Base-by-base conservation (phyloP, 305 asterid species). In the Coffea humblotiana region DNA sequence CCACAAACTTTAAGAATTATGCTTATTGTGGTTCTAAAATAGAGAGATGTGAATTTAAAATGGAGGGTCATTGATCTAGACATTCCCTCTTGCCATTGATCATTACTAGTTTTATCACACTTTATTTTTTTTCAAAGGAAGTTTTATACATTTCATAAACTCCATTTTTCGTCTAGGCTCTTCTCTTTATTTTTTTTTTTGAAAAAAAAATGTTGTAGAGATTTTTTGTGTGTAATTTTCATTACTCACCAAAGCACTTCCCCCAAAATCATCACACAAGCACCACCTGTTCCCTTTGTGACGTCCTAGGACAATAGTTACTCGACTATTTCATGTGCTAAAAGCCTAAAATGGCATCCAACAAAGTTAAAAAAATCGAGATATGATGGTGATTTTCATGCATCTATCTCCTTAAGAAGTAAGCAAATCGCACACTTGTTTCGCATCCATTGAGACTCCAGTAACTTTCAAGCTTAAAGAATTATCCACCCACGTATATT, bases 261-360 rank as follows among this genome's bases (percentile, higher is more conserved):
- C 64, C 29, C 18, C 49, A 64, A 76, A 64, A 79, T 61, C 81
- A 83, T 84, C 52, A 40, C 71, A 77, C 35, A 7, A 48, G 72
- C 67, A 60, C 84, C 87, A 86, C 82, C 85, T 86, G 86, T 86
- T 81, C 80, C 75, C 76, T 69, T 49, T 71, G 66, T 86, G 89
- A 86, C 86, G 88, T 78, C 72, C 64, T 71, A 79, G 71, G 70
- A 49, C 49, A 74, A 73, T 77, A 67, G 47, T 84, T 66, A 61
- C 35, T 56, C 43, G 75, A 79, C 72, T 80, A 81, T 76, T 71
- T 75, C 79, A 78, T 68, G 32, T 48, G n/a, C 74, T 18, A 43
- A 80, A 76, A 81, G 69, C 83, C 86, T 78, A 61, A 77, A 82
- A 82, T 78, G 82, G 89, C 77, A 82, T 83, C 80, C 71, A 82